A percentile compares a stretch with the other conserved stretches of the same genome.
These are phyloP conservation scores for Backusella australiensis DNA, from an alignment of 192 early-diverging fungal genomes.

Conservation along the genomic window DNA sequence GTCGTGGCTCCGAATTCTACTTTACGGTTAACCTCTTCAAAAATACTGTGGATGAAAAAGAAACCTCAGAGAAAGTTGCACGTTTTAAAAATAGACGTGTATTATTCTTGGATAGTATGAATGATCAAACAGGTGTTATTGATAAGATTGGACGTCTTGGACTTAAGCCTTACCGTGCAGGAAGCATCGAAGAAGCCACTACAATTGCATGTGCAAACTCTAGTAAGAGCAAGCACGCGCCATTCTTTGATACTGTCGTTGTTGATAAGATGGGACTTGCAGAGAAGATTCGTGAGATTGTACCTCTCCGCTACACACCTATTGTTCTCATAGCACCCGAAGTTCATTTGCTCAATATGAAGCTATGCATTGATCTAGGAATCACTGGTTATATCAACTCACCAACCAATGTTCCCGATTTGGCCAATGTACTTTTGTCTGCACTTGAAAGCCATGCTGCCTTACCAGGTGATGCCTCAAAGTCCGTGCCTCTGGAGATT, in stretches of 20 bases:
- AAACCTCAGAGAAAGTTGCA: constrained; percentile 43
- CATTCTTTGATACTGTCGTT: constrained; percentile 63
- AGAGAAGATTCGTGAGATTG: constrained; percentile 55
- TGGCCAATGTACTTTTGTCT: constrained; percentile 68
- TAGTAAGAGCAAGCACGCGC: constrained; percentile 30
- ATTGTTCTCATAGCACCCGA: constrained; percentile 64
- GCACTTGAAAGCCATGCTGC: constrained; percentile 67
- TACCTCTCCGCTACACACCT: constrained; percentile 61
- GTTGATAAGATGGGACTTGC: constrained; percentile 57
- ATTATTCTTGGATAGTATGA: constrained; percentile 58
- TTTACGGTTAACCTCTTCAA: constrained; percentile 64
- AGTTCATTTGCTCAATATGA: constrained; percentile 58
- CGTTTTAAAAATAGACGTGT: constrained; percentile 62
- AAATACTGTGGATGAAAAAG: constrained; percentile 34
- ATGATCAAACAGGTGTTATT: constrained; percentile 46
- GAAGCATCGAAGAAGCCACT: constrained; percentile 48
- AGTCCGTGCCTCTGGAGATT: constrained; percentile 65
- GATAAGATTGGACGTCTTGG: constrained; percentile 47
- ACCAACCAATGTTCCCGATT: constrained; percentile 52
- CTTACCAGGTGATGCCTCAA: constrained; percentile 53
- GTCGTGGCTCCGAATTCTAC: constrained; percentile 75
- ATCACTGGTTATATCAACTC: constrained; percentile 69
- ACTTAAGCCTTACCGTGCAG: constrained; percentile 42
- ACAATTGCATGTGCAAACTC: constrained; percentile 27
- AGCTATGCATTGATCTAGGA: constrained; percentile 60